These are phyloP conservation scores for Takashimella tepidaria DNA, from an alignment of 1,284 basidiomycete species.

Conservation along the genomic window DNA sequence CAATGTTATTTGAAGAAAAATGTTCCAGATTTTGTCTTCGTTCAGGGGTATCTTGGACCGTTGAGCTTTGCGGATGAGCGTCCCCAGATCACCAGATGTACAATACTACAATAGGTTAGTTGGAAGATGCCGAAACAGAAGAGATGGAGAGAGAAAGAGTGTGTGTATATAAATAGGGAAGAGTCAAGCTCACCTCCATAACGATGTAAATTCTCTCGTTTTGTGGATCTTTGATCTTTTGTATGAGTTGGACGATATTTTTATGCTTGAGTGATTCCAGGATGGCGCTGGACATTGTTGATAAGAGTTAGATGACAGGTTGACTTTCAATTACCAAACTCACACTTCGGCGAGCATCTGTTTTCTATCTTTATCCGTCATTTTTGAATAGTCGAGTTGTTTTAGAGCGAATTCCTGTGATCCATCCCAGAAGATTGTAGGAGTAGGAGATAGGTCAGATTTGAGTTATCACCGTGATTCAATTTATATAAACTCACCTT, in stretches of 20 bases:
- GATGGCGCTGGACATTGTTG: constrained; percentile 85
- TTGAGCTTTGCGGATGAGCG: constrained; percentile 62
- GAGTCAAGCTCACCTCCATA: constrained; percentile 69
- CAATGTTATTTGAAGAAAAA: constrained; percentile 86
- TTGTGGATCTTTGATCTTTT: constrained; percentile 75
- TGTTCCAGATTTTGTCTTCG: constrained; percentile 91
- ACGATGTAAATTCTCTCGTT: constrained; percentile 88
- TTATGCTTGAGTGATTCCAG: constrained; percentile 89
- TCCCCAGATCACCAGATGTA: constrained; percentile 85
- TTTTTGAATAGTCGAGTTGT: constrained; percentile 90
- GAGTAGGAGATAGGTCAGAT: not conserved
- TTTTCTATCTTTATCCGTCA: constrained; percentile 85
- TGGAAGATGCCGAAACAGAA: constrained; percentile 6
- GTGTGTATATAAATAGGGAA: not conserved
- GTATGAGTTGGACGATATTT: constrained; percentile 67
- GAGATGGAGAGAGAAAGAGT: constrained; percentile 1
- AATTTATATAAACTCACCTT: constrained; percentile 54
- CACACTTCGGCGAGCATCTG: constrained; percentile 98
- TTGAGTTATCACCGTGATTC: not conserved
- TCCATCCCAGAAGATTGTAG: not conserved
- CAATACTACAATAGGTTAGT: constrained; percentile 58
- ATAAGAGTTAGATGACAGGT: not conserved
- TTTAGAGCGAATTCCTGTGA: constrained; percentile 79
- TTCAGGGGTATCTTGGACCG: constrained; percentile 59
- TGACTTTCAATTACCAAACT: too few relatives aligned